Percentiles rank a stretch among this genome's conserved stretches.
These are phyloP conservation scores for Raphanus raphanistrum DNA, from an alignment of 345 rosid genomes.

Conservation along the genomic window DNA sequence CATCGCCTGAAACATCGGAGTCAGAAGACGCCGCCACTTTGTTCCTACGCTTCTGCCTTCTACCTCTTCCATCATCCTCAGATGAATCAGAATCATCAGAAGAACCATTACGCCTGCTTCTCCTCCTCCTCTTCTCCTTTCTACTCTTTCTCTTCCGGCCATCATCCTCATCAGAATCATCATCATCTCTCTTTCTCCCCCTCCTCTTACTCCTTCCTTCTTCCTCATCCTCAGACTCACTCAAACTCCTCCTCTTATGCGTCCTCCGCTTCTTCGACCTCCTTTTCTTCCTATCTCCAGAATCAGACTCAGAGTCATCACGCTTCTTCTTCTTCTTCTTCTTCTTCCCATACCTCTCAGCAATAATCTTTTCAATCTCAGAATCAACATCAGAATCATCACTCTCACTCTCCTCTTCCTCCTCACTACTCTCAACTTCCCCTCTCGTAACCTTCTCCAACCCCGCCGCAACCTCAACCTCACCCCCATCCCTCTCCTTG, in stretches of 20 bases:
- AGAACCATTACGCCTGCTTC: conserved; percentile 38
- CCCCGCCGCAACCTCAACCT: conserved; percentile 62
- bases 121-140: conserved; percentile 66
- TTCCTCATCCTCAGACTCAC: conserved; percentile 66
- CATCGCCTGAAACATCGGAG: conserved; percentile 42
- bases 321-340: conserved; percentile 40
- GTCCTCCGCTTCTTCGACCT: conserved; percentile 67
- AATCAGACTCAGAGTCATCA: conserved; percentile 45
- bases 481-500: conserved; percentile 62
- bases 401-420: conserved; percentile 78
- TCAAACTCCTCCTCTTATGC: conserved; percentile 51
- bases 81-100: conserved; percentile 35
- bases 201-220: conserved; percentile 49
- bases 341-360: conserved; percentile 74
- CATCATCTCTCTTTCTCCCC: conserved; percentile 50
- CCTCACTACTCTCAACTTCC: conserved; percentile 54
- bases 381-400: conserved; percentile 82
- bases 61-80: conserved; percentile 24
- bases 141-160: conserved; percentile 47
- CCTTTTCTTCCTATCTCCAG: conserved; percentile 61
- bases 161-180: conserved; percentile 28
- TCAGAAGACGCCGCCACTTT: conserved; percentile 59
- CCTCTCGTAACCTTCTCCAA: conserved; percentile 77
- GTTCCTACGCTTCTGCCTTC: conserved; percentile 50
- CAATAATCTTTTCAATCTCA: conserved; percentile 89